A percentile compares a stretch with the other conserved stretches of the same genome.
Conservation (phyloP, 768 basidiomycete species). For the Chalciporus piperatus region DNA sequence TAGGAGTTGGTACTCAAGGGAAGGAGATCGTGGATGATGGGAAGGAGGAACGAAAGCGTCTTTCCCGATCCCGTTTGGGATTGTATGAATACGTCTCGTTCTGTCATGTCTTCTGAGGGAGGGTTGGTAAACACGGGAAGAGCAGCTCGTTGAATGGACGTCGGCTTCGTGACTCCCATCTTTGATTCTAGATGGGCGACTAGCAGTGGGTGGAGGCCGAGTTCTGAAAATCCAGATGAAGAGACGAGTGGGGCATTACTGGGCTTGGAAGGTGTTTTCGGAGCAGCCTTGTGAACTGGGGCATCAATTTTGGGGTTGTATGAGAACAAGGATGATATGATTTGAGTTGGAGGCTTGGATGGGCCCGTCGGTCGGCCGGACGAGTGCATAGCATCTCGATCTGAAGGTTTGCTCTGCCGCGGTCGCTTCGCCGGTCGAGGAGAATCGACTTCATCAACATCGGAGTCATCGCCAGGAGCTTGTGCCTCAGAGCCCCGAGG, state of each 20-base stretch:
- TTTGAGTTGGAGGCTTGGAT: slow-evolving; percentile 43
- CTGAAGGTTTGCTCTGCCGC: slow-evolving; percentile 28
- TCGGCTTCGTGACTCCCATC: slow-evolving; percentile 82
- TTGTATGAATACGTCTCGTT: slow-evolving; percentile 87
- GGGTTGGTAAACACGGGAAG: slow-evolving; percentile 58
- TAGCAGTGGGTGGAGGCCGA: slow-evolving; percentile 82
- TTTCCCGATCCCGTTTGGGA: slow-evolving; percentile 98
- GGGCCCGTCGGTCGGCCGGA: slow-evolving; percentile 19
- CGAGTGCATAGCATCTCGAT: slow-evolving; percentile 14
- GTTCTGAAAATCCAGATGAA: slow-evolving; percentile 73
- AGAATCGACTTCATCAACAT: slow-evolving; percentile 16
- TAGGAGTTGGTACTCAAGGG: slow-evolving; percentile 87
- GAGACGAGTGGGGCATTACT: slow-evolving; percentile 82
- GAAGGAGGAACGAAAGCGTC: slow-evolving; percentile 89
- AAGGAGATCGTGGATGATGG: slow-evolving; percentile 92
- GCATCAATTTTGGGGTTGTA: slow-evolving; percentile 71
- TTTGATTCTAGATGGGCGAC: slow-evolving; percentile 74
- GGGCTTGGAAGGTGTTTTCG: slow-evolving; percentile 41
- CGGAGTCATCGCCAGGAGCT: slow-evolving; percentile 17
- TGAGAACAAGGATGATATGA: slow-evolving; percentile 89
- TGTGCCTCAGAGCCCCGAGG: slow-evolving; percentile 14
- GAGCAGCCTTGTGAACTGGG: slow-evolving; percentile 28
- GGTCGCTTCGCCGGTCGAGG: slow-evolving; percentile 48
- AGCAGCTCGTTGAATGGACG: slow-evolving; percentile 80
- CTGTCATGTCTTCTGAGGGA: slow-evolving; percentile 34